Conservation (phyloP, 148 eudicot species). For the Camellia japonica region DNA sequence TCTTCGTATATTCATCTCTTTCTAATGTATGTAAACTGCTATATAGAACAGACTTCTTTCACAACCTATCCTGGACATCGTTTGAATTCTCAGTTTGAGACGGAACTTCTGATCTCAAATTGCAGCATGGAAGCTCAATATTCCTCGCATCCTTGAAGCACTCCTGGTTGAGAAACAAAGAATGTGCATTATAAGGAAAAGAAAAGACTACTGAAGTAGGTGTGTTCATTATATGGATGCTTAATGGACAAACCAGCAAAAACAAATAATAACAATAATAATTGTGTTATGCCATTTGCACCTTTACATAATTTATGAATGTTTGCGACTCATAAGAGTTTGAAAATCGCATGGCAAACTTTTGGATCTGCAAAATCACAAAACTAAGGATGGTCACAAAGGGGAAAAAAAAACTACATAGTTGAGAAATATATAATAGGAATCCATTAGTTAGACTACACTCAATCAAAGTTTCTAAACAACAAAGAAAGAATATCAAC, state of each 20-base stretch:
- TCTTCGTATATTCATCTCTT: not conserved
- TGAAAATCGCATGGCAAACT: slow-evolving; percentile 16
- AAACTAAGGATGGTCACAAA: not conserved
- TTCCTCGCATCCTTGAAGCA: slow-evolving; percentile 8
- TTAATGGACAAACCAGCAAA: not conserved
- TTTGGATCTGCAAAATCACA: slow-evolving; percentile 14
- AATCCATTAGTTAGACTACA: not conserved
- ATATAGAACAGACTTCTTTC: not conserved
- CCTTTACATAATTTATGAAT: slow-evolving; percentile 11
- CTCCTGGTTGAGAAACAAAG: not conserved
- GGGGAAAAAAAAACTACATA: not conserved
- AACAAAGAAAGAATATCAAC: too few species aligned
- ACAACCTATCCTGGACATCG: not conserved
- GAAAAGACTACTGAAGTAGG: not conserved
- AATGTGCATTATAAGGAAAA: not conserved
- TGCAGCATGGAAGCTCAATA: not conserved
- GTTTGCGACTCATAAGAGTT: slow-evolving; percentile 11
- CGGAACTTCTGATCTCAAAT: not conserved
- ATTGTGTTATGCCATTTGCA: not conserved
- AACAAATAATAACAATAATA: too few species aligned
- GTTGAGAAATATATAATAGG: not conserved
- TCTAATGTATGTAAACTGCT: not conserved
- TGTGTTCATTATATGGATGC: not conserved
- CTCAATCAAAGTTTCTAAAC: not conserved
- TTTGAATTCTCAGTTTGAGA: slow-evolving; percentile 2